Base-by-base conservation (phyloP, 495 filamentous ascomycete species). In the Elasticomyces elasticus region DNA sequence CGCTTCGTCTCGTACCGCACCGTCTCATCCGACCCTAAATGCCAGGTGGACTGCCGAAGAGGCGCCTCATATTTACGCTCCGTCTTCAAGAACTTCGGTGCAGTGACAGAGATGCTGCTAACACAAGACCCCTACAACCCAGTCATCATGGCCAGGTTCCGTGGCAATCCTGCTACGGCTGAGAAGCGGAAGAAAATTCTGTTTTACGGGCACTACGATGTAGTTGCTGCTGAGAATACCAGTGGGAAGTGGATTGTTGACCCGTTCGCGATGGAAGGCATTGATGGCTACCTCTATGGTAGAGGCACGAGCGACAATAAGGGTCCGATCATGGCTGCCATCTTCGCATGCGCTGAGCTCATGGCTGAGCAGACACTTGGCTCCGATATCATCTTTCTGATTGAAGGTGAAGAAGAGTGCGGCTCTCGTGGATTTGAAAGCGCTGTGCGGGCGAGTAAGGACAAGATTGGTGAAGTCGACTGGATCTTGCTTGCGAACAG, bases 121-220 rank as follows among this genome's bases (percentile, higher is more conserved):
- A 86, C 87, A 0, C 81, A 82, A 13, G 72, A 79, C 23, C 76
- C 64, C 1, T 59, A 82, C 41, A 97, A 97, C 66, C 92, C 92
- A 1, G 80, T 97, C 22, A 87, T 98, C 0, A 85, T 84, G 65
- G 91, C 92, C 28, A 83, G 83, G 52, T 98, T 98, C 66, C 76
- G 78, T 46, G 87, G 86, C 22, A 87, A 78, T 64, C 78, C 67
- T 5, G 64, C 73, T 22, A 75, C 76, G 1, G 63, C 69, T 0
- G 45, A 67, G 13, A 72, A 76, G 24, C 78, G 88, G 22, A 95
- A 90, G 70, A 89, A 85, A 0, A 85, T 96, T 30, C 73, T 98
- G 13, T 98, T 98, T 67, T 98, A 98, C 66, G 94, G 94, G 2
- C 92, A 98, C 61, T 98, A 98, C 69, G 92, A 98, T 55, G 88